Base-by-base conservation (phyloP, 768 basidiomycete genomes). In the Auriscalpium vulgare region DNA sequence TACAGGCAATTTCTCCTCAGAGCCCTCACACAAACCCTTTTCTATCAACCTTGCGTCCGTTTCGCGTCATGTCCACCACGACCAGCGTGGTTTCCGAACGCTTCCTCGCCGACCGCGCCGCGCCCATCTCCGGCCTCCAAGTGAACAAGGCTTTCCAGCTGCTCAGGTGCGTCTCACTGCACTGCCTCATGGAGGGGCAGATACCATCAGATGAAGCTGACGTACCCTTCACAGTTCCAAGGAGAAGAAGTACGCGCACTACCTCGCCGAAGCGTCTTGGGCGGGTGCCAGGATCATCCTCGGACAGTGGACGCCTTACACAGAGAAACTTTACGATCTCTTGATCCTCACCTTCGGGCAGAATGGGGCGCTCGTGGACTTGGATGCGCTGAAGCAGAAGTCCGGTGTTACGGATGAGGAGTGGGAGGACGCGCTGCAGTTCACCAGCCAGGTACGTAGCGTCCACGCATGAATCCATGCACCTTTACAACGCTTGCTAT, bases 271-370 rank as follows among this genome's bases (percentile, higher is more conserved):
- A 60, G 91, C 90, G 7, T 82, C 84, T 1, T 94, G 91, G 91
- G 87, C 87, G 0, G 91, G 91, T 34, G 87, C 81, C 50, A 78
- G 87, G 43, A 87, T 94, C 69, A 87, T 91, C 54, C 87, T 90
- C 72, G 85, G 75, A 47, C 90, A 93, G 73, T 91, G 87, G 87
- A 88, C 90, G 0, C 75, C 83, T 0, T 78, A 87, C 59, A 87
- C 87, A 5, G 66, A 72, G 59, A 75, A 75, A 65, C 76, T 91
- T 47, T 86, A 85, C 64, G 85, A 89, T 70, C 76, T 91, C 8
- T 70, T 91, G 64, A 81, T 87, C 63, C 69, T 82, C 51, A 82
- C 76, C 0, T 89, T 91, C 72, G 83, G 82, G 66, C 72, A 81
- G 49, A 67, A 79, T 37, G 82, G 80, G 37, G 75, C 74, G 53